Evolutionary conservation across 495 filamentous ascomycete genomes (phyloP).

Genomic region (Xylaria scruposa): DNA sequence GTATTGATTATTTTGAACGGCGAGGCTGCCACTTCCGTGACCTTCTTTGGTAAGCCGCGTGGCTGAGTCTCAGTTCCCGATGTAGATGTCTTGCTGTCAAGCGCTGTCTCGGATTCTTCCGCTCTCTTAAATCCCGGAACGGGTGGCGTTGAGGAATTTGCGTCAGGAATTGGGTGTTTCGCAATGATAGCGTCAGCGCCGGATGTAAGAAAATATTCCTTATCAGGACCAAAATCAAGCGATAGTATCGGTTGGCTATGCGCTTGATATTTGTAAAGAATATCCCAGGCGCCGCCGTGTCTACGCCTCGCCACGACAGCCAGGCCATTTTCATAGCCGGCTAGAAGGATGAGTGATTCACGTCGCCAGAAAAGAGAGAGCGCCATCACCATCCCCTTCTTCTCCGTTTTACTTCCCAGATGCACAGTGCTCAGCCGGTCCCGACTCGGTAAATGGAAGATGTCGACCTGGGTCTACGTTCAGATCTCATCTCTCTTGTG

Average conservation of each 20-base stretch:
- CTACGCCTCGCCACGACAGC: constrained; percentile 60
- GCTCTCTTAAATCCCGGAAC: constrained; percentile 12
- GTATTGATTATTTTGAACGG: constrained; percentile 72
- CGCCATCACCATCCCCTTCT: constrained; percentile 93
- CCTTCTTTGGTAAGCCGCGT: constrained; percentile 32
- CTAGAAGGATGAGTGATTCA: constrained; percentile 57
- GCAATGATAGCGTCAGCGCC: constrained; percentile 71
- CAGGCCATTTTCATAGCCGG: constrained; percentile 89
- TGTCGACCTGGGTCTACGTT: constrained; percentile 66
- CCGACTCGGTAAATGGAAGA: constrained; percentile 83
- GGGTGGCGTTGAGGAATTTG: constrained; percentile 16
- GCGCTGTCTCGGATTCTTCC: constrained; percentile 1
- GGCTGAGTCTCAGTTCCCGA: constrained; percentile 24
- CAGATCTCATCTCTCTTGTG: neutral
- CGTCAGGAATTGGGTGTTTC: constrained; percentile 58
- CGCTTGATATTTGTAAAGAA: constrained; percentile 66
- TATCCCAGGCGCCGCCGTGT: constrained; percentile 59
- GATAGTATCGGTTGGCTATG: constrained; percentile 90
- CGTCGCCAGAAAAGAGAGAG: constrained; percentile 64
- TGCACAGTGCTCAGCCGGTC: constrained; percentile 69
- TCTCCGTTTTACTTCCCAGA: constrained; percentile 57
- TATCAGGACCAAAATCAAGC: constrained; percentile 64
- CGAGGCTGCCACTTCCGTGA: constrained; percentile 29
- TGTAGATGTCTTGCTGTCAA: constrained; percentile 7
- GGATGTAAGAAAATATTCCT: constrained; percentile 76